Conservation (phyloP, 345 rosid species). For the Salix caprea region DNA sequence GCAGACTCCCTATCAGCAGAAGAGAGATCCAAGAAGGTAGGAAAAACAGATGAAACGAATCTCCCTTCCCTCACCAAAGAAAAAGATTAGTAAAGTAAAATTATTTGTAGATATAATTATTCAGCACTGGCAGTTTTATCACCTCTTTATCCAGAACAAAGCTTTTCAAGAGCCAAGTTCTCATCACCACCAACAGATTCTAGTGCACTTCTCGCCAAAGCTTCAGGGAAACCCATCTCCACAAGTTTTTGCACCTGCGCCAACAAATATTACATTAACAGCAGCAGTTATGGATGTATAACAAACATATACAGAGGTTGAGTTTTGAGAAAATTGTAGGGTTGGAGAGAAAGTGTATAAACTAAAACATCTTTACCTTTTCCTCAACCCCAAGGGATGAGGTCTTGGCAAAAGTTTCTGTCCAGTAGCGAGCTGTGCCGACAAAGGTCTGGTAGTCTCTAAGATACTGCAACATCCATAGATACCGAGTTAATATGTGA, state of each 20-base stretch:
- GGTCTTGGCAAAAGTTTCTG: constrained; percentile 84
- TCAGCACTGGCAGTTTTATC: not conserved
- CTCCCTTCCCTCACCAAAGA: not conserved
- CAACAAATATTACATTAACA: not conserved
- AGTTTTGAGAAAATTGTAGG: not conserved
- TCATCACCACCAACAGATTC: constrained; percentile 92
- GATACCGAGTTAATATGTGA: not conserved
- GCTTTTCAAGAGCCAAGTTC: constrained; percentile 91
- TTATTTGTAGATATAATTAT: constrained; percentile 1
- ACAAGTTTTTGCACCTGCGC: constrained; percentile 73
- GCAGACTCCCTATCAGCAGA: not conserved
- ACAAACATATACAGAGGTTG: not conserved
- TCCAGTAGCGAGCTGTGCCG: constrained; percentile 97
- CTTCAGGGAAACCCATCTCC: constrained; percentile 93
- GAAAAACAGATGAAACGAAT: not conserved
- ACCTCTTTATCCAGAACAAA: constrained; percentile 46
- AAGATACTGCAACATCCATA: constrained; percentile 58
- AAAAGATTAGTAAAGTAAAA: not conserved
- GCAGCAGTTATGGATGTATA: not conserved
- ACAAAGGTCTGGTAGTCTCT: constrained; percentile 80
- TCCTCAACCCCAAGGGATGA: constrained; percentile 75
- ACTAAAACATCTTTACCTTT: constrained; percentile 46
- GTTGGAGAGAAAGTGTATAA: not conserved
- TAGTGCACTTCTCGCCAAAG: constrained; percentile 69
- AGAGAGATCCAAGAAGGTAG: not conserved